These are phyloP conservation scores for Pseudoturritis turrita DNA, from an alignment of 345 rosid species.

Conservation along the genomic window DNA sequence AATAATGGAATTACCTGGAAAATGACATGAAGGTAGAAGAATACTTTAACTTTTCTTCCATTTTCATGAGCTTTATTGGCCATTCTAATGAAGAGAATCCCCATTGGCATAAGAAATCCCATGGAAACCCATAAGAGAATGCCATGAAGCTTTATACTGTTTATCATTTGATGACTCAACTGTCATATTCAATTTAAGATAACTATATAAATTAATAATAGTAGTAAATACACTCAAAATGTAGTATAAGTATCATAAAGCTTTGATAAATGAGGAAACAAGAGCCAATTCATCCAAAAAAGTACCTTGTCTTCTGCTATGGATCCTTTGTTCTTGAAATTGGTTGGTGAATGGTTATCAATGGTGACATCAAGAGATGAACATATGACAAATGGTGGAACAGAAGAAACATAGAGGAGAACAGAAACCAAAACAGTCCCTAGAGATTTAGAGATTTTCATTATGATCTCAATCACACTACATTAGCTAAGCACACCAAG, in stretches of 20 bases:
- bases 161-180: slow-evolving; percentile 49
- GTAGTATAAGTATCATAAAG: background rate
- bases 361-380: slow-evolving; percentile 29
- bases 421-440: background rate
- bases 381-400: slow-evolving; percentile 9
- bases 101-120: slow-evolving; percentile 82
- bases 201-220: background rate
- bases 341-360: slow-evolving; percentile 23
- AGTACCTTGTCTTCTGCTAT: slow-evolving; percentile 4
- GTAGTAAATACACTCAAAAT: background rate
- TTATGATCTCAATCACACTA: slow-evolving; percentile 4
- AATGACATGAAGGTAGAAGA: slow-evolving; percentile 60
- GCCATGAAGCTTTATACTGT: slow-evolving; percentile 64
- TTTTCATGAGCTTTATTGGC: slow-evolving; percentile 47
- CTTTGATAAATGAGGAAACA: background rate
- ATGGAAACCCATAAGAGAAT: slow-evolving; percentile 83
- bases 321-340: slow-evolving; percentile 18
- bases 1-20: slow-evolving; percentile 51
- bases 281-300: background rate
- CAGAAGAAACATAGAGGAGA: slow-evolving; percentile 7
- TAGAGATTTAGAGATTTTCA: background rate
- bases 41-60: slow-evolving; percentile 47
- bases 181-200: slow-evolving; percentile 15
- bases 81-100: slow-evolving; percentile 67
- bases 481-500: background rate